Percentiles rank a stretch among this genome's conserved stretches.
phyloP scores from a whole-genome alignment of 2,329 filamentous ascomycete species.

The Penicillium occitanis region DNA sequence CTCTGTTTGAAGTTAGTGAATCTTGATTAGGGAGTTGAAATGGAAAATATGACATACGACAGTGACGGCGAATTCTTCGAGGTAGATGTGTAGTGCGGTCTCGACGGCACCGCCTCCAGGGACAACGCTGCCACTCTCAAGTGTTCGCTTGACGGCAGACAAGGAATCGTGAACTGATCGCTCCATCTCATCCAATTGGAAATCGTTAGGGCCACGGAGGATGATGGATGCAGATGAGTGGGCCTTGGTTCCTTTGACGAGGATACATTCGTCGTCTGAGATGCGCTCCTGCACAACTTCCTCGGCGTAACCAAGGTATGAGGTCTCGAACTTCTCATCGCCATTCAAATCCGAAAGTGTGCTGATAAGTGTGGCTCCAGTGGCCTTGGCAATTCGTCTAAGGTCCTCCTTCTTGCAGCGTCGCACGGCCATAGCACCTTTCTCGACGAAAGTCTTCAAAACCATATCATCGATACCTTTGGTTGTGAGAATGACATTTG shows the following conservation, averaged over 20 bases:
- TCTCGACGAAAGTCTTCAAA: slow-evolving; percentile 91
- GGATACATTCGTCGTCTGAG: slow-evolving; percentile 96
- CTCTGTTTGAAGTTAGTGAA: slow-evolving; percentile 49
- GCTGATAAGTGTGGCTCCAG: slow-evolving; percentile 88
- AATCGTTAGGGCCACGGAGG: slow-evolving; percentile 92
- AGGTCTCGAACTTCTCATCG: slow-evolving; percentile 92
- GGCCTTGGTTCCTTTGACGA: slow-evolving; percentile 92
- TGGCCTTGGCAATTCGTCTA: slow-evolving; percentile 91
- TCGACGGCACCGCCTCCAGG: slow-evolving; percentile 95
- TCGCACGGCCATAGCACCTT: slow-evolving; percentile 90
- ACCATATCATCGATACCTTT: slow-evolving; percentile 98
- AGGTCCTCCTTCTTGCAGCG: slow-evolving; percentile 99
- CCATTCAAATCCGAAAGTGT: slow-evolving; percentile 95
- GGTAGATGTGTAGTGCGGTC: slow-evolving; percentile 98
- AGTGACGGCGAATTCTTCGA: slow-evolving; percentile 97
- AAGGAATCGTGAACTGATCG: slow-evolving; percentile 95
- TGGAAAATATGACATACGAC: slow-evolving; percentile 60
- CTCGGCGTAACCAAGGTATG: slow-evolving; percentile 85
- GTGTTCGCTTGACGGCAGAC: slow-evolving; percentile 92
- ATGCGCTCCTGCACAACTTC: slow-evolving; percentile 98
- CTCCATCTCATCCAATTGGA: slow-evolving; percentile 98
- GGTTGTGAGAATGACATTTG: slow-evolving; percentile 93
- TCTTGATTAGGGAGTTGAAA: not conserved
- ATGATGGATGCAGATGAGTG: slow-evolving; percentile 95
- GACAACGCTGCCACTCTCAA: slow-evolving; percentile 95